Conservation (phyloP, 148 eudicot species). For the Diospyros lotus region DNA sequence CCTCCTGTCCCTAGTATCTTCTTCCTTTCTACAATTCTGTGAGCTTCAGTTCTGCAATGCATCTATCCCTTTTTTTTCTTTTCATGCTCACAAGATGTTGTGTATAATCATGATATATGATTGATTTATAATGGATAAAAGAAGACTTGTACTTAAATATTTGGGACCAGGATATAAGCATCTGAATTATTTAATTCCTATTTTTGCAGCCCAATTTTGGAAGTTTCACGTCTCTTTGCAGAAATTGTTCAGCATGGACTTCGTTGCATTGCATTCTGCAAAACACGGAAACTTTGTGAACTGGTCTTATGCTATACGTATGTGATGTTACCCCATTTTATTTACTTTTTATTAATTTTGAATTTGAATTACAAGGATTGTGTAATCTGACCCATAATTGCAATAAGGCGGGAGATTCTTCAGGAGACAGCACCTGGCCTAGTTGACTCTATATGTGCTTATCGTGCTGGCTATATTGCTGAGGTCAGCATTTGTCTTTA, state of each 20-base stretch:
- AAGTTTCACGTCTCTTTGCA: constrained; percentile 71
- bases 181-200: constrained; percentile 1
- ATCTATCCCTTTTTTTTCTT: background rate
- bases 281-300: constrained; percentile 95
- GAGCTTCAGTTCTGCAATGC: background rate
- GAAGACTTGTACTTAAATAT: background rate
- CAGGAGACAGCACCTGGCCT: constrained; percentile 76
- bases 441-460: constrained; percentile 61
- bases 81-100: background rate
- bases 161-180: background rate
- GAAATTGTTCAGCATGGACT: constrained; percentile 96
- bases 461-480: constrained; percentile 86
- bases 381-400: constrained; percentile 13
- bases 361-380: background rate
- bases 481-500: constrained; percentile 47
- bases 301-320: constrained; percentile 91
- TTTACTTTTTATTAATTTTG: constrained; percentile 1
- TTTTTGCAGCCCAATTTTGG: constrained; percentile 80
- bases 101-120: background rate
- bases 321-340: constrained; percentile 25
- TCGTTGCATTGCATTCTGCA: constrained; percentile 93
- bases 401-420: constrained; percentile 83
- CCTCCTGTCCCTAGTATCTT: background rate
- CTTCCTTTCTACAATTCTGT: background rate
- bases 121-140: background rate